A percentile compares a stretch with the other conserved stretches of the same genome.
phyloP scores from a whole-genome alignment of 73 alveolate species.

The Paramecium caudatum region DNA sequence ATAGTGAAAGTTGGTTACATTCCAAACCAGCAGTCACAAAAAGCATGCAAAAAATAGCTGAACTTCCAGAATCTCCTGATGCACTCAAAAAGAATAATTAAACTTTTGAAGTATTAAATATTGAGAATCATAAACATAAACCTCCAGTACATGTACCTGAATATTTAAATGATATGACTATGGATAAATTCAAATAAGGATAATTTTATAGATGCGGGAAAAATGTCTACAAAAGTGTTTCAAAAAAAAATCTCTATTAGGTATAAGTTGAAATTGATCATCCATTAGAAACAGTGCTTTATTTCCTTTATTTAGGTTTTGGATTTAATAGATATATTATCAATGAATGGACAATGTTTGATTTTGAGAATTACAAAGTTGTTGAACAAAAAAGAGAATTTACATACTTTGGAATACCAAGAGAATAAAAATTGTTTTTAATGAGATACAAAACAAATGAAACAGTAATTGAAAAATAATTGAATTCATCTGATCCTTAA shows the following conservation, averaged over 20 bases:
- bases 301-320: conserved; percentile 7
- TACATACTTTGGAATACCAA: background rate
- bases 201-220: conserved; percentile 33
- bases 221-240: conserved; percentile 28
- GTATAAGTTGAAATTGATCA: background rate
- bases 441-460: conserved; percentile 34
- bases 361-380: background rate
- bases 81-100: background rate
- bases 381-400: background rate
- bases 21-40: background rate
- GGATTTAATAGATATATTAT: conserved; percentile 10
- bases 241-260: background rate
- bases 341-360: background rate
- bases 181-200: conserved; percentile 30
- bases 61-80: conserved; percentile 4
- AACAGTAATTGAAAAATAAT: conserved; percentile 22
- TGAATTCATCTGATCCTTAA: background rate
- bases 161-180: conserved; percentile 8
- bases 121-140: background rate
- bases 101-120: background rate
- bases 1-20: background rate
- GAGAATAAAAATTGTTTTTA: background rate
- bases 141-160: background rate
- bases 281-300: background rate
- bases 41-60: background rate